These are phyloP conservation scores for Talaromyces sp. DNA, from an alignment of 2,329 filamentous ascomycete genomes.

Conservation along the genomic window DNA sequence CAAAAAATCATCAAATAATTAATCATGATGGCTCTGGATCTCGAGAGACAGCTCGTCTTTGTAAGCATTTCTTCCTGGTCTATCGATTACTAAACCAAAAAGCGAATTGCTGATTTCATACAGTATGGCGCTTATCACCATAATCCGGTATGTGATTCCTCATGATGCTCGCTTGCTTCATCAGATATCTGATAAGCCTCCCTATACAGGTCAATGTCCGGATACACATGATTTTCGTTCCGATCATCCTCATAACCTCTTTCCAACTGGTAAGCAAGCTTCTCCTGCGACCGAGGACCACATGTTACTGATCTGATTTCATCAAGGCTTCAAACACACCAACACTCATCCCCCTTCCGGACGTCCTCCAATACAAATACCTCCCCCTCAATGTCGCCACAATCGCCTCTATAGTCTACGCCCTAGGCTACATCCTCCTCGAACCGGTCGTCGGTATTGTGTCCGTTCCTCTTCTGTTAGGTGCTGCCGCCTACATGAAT, in stretches of 20 bases:
- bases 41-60: conserved; percentile 63
- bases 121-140: conserved; percentile 65
- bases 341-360: conserved; percentile 50
- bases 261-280: conserved; percentile 51
- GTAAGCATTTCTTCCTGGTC: conserved; percentile 43
- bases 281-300: not conserved
- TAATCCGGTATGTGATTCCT: conserved; percentile 48
- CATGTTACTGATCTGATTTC: not conserved
- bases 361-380: conserved; percentile 50
- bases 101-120: conserved; percentile 16
- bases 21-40: conserved; percentile 50
- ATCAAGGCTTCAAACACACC: conserved; percentile 53
- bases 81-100: conserved; percentile 12
- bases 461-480: conserved; percentile 70
- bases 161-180: not conserved
- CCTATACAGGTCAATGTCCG: conserved; percentile 54
- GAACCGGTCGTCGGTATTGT: conserved; percentile 86
- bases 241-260: conserved; percentile 54
- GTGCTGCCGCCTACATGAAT: conserved; percentile 68
- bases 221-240: conserved; percentile 62
- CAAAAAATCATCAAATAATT: not conserved
- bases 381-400: conserved; percentile 58
- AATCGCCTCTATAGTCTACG: conserved; percentile 58
- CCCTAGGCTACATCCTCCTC: conserved; percentile 78
- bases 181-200: not conserved